Percentiles rank a stretch among this genome's conserved stretches.
Conservation (phyloP, 257 asterid genomes). For the Nicotiana paniculata region DNA sequence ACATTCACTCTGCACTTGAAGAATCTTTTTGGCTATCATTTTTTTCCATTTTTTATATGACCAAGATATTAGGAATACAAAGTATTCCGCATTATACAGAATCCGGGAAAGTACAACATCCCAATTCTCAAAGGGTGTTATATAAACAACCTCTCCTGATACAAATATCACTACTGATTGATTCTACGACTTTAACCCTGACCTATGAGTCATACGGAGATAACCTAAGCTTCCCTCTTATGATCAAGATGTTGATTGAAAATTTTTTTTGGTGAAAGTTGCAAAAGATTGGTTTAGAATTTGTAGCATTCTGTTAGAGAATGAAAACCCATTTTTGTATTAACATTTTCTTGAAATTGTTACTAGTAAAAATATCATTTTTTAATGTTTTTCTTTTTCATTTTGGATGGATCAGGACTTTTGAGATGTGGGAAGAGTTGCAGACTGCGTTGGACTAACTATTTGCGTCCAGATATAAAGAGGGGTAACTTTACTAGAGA, state of each 20-base stretch:
- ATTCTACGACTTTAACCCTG: accelerated
- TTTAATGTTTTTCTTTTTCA: too few relatives aligned
- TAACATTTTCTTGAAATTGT: background rate
- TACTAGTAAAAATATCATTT: background rate
- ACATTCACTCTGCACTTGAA: too few relatives aligned
- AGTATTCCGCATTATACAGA: too few relatives aligned
- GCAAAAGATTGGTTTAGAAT: background rate
- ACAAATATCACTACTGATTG: too few relatives aligned
- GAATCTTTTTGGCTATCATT: too few relatives aligned
- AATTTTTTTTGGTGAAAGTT: background rate
- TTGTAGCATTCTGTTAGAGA: background rate
- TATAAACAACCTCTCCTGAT: too few relatives aligned
- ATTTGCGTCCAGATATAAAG: slow-evolving; percentile 49
- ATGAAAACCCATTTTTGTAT: background rate
- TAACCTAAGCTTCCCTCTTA: background rate
- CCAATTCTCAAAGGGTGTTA: too few relatives aligned
- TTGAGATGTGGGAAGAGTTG: slow-evolving; percentile 64
- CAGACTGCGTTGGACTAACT: slow-evolving; percentile 53
- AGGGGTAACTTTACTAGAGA: slow-evolving; percentile 46
- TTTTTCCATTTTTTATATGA: too few relatives aligned
- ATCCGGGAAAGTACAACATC: too few relatives aligned
- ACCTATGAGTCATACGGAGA: too few relatives aligned
- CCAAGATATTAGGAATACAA: too few relatives aligned
- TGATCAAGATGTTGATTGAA: background rate
- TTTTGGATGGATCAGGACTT: slow-evolving; percentile 29